Evolutionary conservation across 306 rosid genomes (phyloP), one percentile per base, ranked within the genome.

Genomic region (Neltuma alba): DNA sequence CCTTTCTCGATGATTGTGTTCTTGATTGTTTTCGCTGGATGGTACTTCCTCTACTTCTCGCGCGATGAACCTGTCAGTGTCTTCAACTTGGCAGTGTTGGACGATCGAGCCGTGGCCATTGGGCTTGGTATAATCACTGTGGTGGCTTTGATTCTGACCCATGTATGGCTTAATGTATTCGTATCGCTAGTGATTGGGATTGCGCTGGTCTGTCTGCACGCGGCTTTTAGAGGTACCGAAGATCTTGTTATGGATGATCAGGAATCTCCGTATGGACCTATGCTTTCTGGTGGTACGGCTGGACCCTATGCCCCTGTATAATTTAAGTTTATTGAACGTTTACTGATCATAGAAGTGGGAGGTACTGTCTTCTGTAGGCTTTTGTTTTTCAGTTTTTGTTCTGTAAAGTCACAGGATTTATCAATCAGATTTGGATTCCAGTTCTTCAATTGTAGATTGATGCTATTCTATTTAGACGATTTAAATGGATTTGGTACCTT

Each of bases 31-130:
- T 68, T 78, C 78, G 79, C 82, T 23, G 85, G 76, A 12, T 92
- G 97, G 97, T 75, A 86, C 83, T 82, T 86, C 67, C 83, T 90
- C 83, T 90, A 80, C 89, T 86, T 90, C 86, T 60, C 87, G 3
- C 87, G 93, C 37, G 91, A 86, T 25, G 80, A 85, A 20, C 87
- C 91, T 1, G 40, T 90, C 38, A 1, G 30, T 16, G 7, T 89
- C 23, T 67, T 80, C 67, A 87, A 87, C 45, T 55, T 83, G 31
- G 15, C 63, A 6, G 34, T 85, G 3, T 5, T 85, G 9, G 86
- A 57, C 6, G 88, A 89, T n/a, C 80, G 86, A 1, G 41, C 68
- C 38, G 82, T 89, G 31, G 78, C 83, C 37, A 58, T 34, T 0
- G 70, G 18, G 3, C 86, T 91, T 3, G 80, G 70, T 7, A 1